Percentiles rank a stretch among this genome's conserved stretches.
These are phyloP conservation scores for Phytophthora uliginosa DNA, from an alignment of 352 stramenopile species.

Conservation along the genomic window DNA sequence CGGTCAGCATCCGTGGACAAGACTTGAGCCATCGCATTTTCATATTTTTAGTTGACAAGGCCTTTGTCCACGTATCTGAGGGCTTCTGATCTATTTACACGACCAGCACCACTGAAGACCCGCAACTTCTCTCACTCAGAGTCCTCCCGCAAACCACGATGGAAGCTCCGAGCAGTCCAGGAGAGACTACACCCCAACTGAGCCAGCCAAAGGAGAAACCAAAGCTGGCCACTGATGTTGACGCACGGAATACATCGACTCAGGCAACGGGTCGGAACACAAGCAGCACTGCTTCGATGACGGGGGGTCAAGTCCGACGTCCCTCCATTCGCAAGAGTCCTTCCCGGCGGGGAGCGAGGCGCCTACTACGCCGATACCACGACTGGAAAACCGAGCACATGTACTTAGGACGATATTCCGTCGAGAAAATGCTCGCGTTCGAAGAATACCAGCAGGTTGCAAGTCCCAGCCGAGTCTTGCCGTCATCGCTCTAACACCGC, in stretches of 20 bases:
- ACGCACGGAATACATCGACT: too few relatives aligned
- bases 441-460: slow-evolving; percentile 23
- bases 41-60: neutral
- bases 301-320: neutral
- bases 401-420: slow-evolving; percentile 32
- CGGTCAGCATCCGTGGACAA: too few relatives aligned
- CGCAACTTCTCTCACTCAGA: neutral
- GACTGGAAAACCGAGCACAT: slow-evolving; percentile 22
- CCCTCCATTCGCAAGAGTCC: slow-evolving; percentile 2
- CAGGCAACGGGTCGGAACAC: neutral
- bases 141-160: neutral
- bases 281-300: neutral
- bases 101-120: neutral
- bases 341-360: neutral
- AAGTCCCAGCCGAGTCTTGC: slow-evolving; percentile 13
- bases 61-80: neutral
- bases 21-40: neutral
- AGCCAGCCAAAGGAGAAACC: neutral
- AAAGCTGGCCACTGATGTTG: neutral
- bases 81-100: neutral
- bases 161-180: neutral
- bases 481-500: slow-evolving; percentile 21
- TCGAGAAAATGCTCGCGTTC: slow-evolving; percentile 37
- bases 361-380: slow-evolving; percentile 15
- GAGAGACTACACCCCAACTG: neutral